A percentile compares a stretch with the other conserved stretches of the same genome.
Conservation (phyloP, 140 eudicot genomes). For the Stevia rebaudiana region DNA sequence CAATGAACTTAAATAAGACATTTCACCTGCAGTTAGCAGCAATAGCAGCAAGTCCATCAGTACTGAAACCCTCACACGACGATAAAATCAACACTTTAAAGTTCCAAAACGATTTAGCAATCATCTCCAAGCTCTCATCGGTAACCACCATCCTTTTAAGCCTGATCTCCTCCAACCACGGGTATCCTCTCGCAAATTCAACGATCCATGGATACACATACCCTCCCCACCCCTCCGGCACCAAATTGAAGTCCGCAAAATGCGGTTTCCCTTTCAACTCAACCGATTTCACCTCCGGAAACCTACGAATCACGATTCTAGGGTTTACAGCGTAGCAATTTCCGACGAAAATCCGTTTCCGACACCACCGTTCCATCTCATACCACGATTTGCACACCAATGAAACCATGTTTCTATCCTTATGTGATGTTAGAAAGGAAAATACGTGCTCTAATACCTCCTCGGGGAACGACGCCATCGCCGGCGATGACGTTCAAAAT, state of each 20-base stretch:
- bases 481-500: neutral
- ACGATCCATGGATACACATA: conserved; percentile 64
- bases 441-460: conserved; percentile 82
- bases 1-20: neutral
- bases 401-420: conserved; percentile 75
- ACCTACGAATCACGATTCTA: conserved; percentile 50
- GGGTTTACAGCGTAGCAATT: conserved; percentile 88
- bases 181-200: conserved; percentile 54
- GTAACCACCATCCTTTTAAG: conserved; percentile 82
- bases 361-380: conserved; percentile 74
- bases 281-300: conserved; percentile 65
- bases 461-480: conserved; percentile 74
- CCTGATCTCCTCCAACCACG: conserved; percentile 77
- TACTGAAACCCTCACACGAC: conserved; percentile 86
- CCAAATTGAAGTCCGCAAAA: conserved; percentile 88
- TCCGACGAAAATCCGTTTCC: conserved; percentile 64
- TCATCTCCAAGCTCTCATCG: conserved; percentile 77
- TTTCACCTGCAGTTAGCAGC: conserved; percentile 91
- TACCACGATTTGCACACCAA: conserved; percentile 91
- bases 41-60: conserved; percentile 84
- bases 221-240: conserved; percentile 98
- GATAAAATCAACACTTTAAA: conserved; percentile 69
- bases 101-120: conserved; percentile 48
- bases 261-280: conserved; percentile 92
- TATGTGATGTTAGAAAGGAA: conserved; percentile 47